Base-by-base conservation (phyloP, 2,329 filamentous ascomycete genomes). In the Hymenoscyphus scutula region DNA sequence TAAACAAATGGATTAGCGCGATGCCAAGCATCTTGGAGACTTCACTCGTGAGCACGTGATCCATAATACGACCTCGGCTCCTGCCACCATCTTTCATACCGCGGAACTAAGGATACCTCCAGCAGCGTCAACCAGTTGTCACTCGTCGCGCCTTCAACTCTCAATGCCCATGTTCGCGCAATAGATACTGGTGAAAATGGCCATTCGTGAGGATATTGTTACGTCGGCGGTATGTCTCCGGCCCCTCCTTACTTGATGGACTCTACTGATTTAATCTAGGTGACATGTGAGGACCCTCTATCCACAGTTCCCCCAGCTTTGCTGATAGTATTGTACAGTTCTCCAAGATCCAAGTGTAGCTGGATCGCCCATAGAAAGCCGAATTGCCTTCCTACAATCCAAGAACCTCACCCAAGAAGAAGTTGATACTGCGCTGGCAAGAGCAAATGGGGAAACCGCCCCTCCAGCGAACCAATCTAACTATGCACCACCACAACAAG, bases 321-420 rank as follows among this genome's bases (percentile, higher is more conserved):
- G 65, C 67, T 70, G 56, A 71, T 53, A 51, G 56, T 32, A 64
- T 55, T 60, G 29, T 63, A 58, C 73, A 94, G 92, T 99, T 77
- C 87, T 99, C 64, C 92, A 96, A 79, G 95, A 99, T 76, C 93
- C 95, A 11, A 96, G 89, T 58, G 94, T 99, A 69, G 87, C 92
- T 41, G 86, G 87, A 10, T 94, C 95, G 5, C 89, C 95, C n/a
- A 80, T 97, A 65, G 95, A 98, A 73, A 97, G 95, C 77, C 88
- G 92, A 68, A 85, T 98, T 64, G 90, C 92, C 8, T 99, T 99
- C 71, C 83, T 99, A 23, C 91, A 93, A 76, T 96, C 93, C 7
- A 99, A 99, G 79, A 98, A 99, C 76, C 84, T 99, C 60, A 98
- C 94, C 0, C 90, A 95, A 76, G 94, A 98, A 77, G 96, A 99